These are phyloP conservation scores for Tolypocladium ophioglossoides DNA, from an alignment of 2,329 filamentous ascomycete genomes.

Conservation along the genomic window DNA sequence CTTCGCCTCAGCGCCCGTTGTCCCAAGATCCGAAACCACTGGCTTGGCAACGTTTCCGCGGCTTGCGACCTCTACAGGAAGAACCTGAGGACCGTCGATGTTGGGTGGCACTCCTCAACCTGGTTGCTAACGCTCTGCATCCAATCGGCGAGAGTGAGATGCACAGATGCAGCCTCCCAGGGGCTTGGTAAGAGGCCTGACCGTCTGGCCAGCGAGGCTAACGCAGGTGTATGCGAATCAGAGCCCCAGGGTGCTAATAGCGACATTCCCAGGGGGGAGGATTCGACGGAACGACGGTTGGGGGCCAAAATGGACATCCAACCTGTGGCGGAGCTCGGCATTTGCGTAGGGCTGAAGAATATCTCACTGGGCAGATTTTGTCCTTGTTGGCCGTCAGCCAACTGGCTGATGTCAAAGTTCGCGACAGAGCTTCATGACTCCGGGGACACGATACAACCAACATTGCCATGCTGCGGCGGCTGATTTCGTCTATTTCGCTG, in stretches of 20 bases:
- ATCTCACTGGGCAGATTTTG: not conserved
- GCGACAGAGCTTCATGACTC: not conserved
- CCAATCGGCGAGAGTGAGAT: not conserved
- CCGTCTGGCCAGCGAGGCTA: not conserved
- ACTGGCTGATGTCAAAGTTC: not conserved
- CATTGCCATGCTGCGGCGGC: not conserved
- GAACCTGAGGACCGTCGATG: not conserved
- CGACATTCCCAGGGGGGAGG: not conserved
- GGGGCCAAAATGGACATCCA: not conserved
- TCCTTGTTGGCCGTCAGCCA: too few relatives aligned
- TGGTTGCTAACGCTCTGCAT: not conserved
- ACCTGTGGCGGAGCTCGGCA: conserved; percentile 3
- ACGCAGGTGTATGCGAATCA: conserved; percentile 1
- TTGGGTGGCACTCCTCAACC: not conserved
- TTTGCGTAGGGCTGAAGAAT: conserved; percentile 2
- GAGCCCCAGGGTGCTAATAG: not conserved
- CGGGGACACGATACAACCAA: not conserved
- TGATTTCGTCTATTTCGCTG: not conserved
- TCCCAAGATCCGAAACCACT: not conserved
- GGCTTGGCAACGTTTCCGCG: not conserved
- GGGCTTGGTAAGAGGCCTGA: not conserved
- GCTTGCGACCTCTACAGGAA: not conserved
- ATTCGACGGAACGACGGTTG: not conserved
- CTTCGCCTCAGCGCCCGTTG: not conserved
- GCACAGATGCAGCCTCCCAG: not conserved